These are phyloP conservation scores for Leishmania tarentolae DNA, from an alignment of 208 protist genomes.

Conservation along the genomic window DNA sequence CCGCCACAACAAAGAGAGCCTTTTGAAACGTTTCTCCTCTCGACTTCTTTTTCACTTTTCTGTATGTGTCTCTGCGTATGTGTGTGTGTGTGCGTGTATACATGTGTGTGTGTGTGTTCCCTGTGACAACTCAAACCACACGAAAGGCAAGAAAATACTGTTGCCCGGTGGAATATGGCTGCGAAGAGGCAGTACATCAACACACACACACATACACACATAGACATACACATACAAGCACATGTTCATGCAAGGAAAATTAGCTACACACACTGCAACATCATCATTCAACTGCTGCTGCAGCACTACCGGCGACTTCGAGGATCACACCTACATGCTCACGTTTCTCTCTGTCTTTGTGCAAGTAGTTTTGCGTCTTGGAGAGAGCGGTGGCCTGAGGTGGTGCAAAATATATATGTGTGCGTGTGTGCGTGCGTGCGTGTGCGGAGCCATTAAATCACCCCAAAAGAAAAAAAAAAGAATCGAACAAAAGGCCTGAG, in stretches of 20 bases:
- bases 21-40: slow-evolving; percentile 6
- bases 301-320: slow-evolving; percentile 4
- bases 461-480: not conserved
- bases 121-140: not conserved
- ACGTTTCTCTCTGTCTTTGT: slow-evolving; percentile 5
- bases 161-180: not conserved
- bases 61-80: no score
- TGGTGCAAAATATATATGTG: no score
- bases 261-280: slow-evolving; percentile 1
- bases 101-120: not conserved
- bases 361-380: not conserved
- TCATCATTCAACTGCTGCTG: slow-evolving; percentile 1
- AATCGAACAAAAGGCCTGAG: not conserved
- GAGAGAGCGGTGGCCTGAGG: not conserved
- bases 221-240: not conserved
- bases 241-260: not conserved
- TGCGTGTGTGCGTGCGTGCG: not conserved
- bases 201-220: slow-evolving; percentile 5
- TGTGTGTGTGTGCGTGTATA: no score
- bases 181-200: not conserved
- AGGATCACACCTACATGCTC: not conserved
- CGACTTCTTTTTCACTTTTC: not conserved
- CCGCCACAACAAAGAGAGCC: not conserved
- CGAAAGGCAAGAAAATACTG: not conserved
- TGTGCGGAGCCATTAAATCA: slow-evolving; percentile 7